Conservation (phyloP, 2,329 filamentous ascomycete genomes). For the Colletotrichum noveboracense region DNA sequence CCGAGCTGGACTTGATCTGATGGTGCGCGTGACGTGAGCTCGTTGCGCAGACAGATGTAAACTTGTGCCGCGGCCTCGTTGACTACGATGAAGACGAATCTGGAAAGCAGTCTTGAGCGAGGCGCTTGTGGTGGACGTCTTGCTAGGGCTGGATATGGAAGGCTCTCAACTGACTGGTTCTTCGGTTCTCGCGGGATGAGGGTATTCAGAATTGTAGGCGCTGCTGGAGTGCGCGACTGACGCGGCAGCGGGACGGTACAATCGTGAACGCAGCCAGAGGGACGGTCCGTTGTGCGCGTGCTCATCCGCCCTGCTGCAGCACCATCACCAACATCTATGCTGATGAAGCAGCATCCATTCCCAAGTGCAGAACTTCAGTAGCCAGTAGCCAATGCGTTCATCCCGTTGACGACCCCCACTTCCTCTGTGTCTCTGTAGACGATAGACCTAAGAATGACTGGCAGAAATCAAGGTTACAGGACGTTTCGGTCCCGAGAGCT, state of each 20-base stretch:
- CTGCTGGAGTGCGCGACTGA: background rate
- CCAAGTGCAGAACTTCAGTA: background rate
- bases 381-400: background rate
- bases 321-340: background rate
- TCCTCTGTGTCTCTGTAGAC: background rate
- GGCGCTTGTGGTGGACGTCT: rapidly evolving
- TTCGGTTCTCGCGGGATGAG: background rate
- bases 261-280: background rate
- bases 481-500: background rate
- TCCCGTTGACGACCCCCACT: background rate
- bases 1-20: background rate
- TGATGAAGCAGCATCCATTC: background rate
- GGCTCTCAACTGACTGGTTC: background rate
- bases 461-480: background rate
- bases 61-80: background rate
- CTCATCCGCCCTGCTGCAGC: background rate
- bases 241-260: background rate
- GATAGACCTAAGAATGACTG: background rate
- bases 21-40: background rate
- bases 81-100: background rate
- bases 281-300: background rate
- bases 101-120: background rate
- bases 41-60: background rate
- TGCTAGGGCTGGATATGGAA: background rate
- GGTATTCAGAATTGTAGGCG: background rate